These are phyloP conservation scores for Pseudogymnoascus sp. DNA, from an alignment of 2,329 filamentous ascomycete species.

Conservation along the genomic window DNA sequence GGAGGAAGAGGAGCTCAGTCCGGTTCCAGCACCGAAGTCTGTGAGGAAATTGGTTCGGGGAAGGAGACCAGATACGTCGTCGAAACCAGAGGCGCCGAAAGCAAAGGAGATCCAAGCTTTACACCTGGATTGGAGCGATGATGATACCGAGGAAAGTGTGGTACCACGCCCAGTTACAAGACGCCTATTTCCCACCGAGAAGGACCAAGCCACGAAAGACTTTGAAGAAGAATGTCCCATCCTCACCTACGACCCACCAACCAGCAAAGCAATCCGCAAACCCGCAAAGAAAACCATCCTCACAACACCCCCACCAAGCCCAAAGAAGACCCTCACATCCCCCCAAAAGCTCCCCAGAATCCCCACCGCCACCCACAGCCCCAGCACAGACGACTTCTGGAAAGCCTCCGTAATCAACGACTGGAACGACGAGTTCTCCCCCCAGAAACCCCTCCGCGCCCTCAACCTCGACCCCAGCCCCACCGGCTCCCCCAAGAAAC, in stretches of 20 bases:
- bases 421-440: constrained; percentile 56
- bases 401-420: constrained; percentile 48
- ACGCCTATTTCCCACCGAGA: not conserved
- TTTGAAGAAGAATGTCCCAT: not conserved
- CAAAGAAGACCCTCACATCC: constrained; percentile 19
- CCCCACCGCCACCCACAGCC: constrained; percentile 45
- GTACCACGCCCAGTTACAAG: not conserved
- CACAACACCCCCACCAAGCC: constrained; percentile 9
- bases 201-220: not conserved
- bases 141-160: not conserved
- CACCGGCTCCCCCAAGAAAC: constrained; percentile 22
- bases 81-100: not conserved
- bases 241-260: not conserved
- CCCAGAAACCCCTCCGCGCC: constrained; percentile 32
- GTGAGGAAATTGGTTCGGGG: constrained; percentile 22
- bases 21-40: constrained; percentile 15
- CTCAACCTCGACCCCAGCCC: not conserved
- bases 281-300: not conserved
- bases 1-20: constrained; percentile 15
- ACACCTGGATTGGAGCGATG: not conserved
- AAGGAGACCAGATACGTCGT: constrained; percentile 10
- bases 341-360: constrained; percentile 30
- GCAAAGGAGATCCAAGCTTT: not conserved
- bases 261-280: not conserved
- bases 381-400: constrained; percentile 52